Evolutionary conservation across 2,329 filamentous ascomycete genomes (phyloP).

Genomic region (Trichoderma breve): DNA sequence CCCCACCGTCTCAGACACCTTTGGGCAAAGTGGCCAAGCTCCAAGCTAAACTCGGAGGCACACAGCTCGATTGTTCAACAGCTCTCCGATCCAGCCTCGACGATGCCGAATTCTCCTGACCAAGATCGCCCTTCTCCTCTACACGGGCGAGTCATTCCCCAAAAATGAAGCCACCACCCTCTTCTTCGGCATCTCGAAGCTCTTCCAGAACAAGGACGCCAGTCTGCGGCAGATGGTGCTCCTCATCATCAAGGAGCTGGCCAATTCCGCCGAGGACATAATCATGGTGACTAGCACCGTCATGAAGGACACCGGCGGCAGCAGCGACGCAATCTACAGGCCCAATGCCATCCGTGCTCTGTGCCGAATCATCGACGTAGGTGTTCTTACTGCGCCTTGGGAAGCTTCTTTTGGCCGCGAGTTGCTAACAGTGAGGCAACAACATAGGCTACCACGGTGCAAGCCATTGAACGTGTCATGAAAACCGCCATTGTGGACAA

Average conservation of each 20-base stretch:
- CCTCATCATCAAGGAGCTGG: slow-evolving; percentile 95
- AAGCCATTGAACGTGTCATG: slow-evolving; percentile 96
- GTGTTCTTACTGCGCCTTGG: slow-evolving; percentile 32
- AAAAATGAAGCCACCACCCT: slow-evolving; percentile 96
- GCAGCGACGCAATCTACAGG: slow-evolving; percentile 89
- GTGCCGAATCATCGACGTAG: slow-evolving; percentile 93
- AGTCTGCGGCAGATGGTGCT: slow-evolving; percentile 98
- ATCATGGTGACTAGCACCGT: slow-evolving; percentile 99
- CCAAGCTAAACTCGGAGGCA: slow-evolving; percentile 35
- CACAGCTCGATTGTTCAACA: slow-evolving; percentile 94
- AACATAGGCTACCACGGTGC: slow-evolving; percentile 79
- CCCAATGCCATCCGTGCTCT: slow-evolving; percentile 94
- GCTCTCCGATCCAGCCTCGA: slow-evolving; percentile 91
- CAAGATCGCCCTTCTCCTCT: slow-evolving; percentile 93
- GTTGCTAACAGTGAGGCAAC: slow-evolving; percentile 5
- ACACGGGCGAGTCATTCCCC: slow-evolving; percentile 95
- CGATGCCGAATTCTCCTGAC: slow-evolving; percentile 96
- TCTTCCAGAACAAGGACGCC: slow-evolving; percentile 99
- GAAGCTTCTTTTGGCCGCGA: slow-evolving; percentile 22
- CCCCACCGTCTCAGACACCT: slow-evolving; percentile 22
- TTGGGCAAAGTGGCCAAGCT: slow-evolving; percentile 15
- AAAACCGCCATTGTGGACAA: slow-evolving; percentile 99
- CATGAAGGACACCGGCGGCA: slow-evolving; percentile 98
- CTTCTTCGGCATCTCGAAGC: slow-evolving; percentile 98
- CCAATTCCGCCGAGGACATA: slow-evolving; percentile 92